These are phyloP conservation scores for Saccharomycopsis amapae DNA, from an alignment of 805 yeast species.

Conservation along the genomic window DNA sequence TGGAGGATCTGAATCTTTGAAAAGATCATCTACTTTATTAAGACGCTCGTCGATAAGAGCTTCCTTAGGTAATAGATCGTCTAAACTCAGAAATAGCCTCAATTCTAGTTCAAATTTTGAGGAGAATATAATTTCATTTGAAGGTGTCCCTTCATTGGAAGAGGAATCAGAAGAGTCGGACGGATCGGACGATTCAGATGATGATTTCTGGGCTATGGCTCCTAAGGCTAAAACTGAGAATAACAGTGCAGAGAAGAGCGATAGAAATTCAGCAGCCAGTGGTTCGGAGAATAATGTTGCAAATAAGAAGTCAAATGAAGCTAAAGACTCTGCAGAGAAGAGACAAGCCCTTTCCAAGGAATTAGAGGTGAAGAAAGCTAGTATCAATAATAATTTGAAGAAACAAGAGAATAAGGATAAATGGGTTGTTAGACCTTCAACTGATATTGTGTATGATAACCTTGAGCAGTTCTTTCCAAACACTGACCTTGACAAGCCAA, in stretches of 20 bases:
- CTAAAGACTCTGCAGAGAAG: neutral
- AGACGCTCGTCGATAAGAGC: neutral
- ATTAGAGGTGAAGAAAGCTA: neutral
- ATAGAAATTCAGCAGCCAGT: neutral
- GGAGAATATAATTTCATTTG: conserved; percentile 69
- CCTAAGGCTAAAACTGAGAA: conserved; percentile 25
- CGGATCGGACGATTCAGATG: conserved; percentile 35
- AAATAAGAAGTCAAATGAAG: too few relatives aligned
- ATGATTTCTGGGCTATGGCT: conserved; percentile 54
- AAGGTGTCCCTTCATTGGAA: conserved; percentile 55
- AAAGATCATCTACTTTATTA: conserved; percentile 6
- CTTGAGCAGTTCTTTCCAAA: conserved; percentile 88
- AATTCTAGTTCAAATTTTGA: conserved; percentile 36
- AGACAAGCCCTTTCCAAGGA: neutral
- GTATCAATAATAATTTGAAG: neutral
- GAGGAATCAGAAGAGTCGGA: conserved; percentile 28
- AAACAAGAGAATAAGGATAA: conserved; percentile 13
- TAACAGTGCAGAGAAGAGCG: neutral
- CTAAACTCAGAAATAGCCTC: neutral
- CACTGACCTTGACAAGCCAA: conserved; percentile 87
- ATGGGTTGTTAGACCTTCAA: conserved; percentile 87
- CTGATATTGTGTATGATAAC: conserved; percentile 87
- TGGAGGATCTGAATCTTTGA: conserved; percentile 1
- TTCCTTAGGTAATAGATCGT: neutral
- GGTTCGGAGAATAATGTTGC: neutral